Conservation (phyloP, 1,284 basidiomycete genomes). For the Sporisorium exsertum region DNA sequence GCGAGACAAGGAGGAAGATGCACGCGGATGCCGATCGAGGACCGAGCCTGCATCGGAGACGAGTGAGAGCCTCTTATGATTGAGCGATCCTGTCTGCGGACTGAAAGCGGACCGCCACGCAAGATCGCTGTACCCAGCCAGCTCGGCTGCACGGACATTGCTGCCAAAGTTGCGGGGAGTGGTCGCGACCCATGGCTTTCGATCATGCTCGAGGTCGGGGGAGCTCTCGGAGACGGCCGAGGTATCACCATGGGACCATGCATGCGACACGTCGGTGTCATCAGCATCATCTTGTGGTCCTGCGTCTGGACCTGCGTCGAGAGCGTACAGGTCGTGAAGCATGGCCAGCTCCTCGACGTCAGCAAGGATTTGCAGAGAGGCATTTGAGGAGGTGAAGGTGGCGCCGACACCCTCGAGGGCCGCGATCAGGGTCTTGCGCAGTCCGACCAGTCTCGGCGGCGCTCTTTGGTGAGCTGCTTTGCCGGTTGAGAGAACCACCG, state of each 20-base stretch:
- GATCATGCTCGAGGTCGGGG: constrained; percentile 27
- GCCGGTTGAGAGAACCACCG: constrained; percentile 4
- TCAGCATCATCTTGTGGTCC: constrained; percentile 15
- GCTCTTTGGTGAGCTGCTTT: constrained; percentile 24
- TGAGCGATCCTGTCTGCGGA: constrained; percentile 16
- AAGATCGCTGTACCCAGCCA: constrained; percentile 1
- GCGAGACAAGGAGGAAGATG: constrained; percentile 36
- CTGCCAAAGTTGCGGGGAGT: constrained; percentile 53
- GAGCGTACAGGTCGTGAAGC: constrained; percentile 56
- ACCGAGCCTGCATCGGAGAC: constrained; percentile 44
- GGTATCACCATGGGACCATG: constrained; percentile 28
- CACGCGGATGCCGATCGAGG: constrained; percentile 27
- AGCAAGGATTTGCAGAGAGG: constrained; percentile 30
- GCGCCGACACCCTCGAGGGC: constrained; percentile 44
- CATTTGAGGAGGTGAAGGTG: constrained; percentile 26
- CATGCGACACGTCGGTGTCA: constrained; percentile 25
- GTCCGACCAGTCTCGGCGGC: constrained; percentile 37
- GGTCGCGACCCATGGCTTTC: constrained; percentile 32
- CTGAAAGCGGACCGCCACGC: constrained; percentile 16
- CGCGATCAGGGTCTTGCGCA: constrained; percentile 41
- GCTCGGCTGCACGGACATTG: constrained; percentile 21
- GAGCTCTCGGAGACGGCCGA: constrained; percentile 28
- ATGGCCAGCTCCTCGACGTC: constrained; percentile 53
- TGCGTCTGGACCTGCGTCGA: constrained; percentile 34
- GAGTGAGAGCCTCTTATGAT: constrained; percentile 49